Evolutionary conservation across 352 stramenopile species (phyloP).

Genomic region (Pythium chondricola): DNA sequence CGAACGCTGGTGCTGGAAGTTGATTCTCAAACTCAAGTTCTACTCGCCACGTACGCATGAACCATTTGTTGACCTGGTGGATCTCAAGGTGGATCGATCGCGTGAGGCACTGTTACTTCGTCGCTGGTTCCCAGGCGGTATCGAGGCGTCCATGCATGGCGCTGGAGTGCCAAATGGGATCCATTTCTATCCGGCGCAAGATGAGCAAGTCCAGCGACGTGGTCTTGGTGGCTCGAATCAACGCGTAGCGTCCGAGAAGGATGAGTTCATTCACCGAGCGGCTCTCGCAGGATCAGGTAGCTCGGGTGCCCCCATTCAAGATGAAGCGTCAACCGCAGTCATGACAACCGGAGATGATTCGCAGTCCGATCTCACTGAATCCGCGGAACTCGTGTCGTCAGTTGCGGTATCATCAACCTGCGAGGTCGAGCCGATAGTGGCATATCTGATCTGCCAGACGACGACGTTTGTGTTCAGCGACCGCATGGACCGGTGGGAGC

Average conservation of each 20-base stretch:
- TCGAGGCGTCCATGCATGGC: constrained; percentile 9
- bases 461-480: constrained; percentile 70
- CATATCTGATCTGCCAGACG: constrained; percentile 81
- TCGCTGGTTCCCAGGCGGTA: constrained; percentile 58
- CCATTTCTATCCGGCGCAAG: constrained; percentile 49
- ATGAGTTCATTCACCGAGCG: constrained; percentile 7
- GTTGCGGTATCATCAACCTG: constrained; percentile 40
- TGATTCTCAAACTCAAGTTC: constrained; percentile 81
- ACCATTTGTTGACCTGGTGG: constrained; percentile 60
- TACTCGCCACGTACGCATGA: constrained; percentile 66
- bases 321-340: not conserved
- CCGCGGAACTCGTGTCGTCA: constrained; percentile 13
- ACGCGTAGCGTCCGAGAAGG: not conserved
- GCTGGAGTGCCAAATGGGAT: constrained; percentile 19
- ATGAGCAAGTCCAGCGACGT: constrained; percentile 21
- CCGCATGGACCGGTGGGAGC: constrained; percentile 78
- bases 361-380: constrained; percentile 12
- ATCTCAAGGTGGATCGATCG: constrained; percentile 69
- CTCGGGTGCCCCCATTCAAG: constrained; percentile 21
- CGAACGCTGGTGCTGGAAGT: constrained; percentile 77
- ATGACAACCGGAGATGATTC: constrained; percentile 10
- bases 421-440: constrained; percentile 76
- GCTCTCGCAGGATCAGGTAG: constrained; percentile 18
- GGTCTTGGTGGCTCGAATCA: not conserved
- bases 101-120: constrained; percentile 65